Conservation (phyloP, 805 yeast species). For the Wickerhamiella slavikovae region DNA sequence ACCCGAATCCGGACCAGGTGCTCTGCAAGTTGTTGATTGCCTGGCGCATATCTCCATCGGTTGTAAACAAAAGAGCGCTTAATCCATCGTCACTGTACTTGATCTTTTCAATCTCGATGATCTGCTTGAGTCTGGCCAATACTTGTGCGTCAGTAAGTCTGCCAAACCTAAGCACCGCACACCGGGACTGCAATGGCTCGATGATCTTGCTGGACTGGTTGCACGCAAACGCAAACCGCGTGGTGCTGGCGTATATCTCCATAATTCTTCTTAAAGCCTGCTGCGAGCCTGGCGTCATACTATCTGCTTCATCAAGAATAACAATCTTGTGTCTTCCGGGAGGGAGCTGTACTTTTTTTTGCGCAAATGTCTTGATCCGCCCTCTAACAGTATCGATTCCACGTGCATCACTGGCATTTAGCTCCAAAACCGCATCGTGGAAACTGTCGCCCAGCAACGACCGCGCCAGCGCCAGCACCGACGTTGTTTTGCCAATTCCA, state of each 20-base stretch:
- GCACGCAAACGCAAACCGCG: slow-evolving; percentile 97
- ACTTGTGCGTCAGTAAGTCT: slow-evolving; percentile 73
- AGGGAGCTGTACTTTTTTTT: slow-evolving; percentile 72
- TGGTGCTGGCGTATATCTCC: slow-evolving; percentile 89
- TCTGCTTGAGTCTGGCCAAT: slow-evolving; percentile 48
- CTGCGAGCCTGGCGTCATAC: slow-evolving; percentile 94
- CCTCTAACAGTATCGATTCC: slow-evolving; percentile 94
- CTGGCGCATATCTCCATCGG: slow-evolving; percentile 98
- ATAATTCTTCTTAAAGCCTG: slow-evolving; percentile 85
- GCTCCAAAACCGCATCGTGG: slow-evolving; percentile 69
- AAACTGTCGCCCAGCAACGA: slow-evolving; percentile 58
- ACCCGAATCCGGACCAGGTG: slow-evolving; percentile 81
- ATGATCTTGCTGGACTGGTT: slow-evolving; percentile 86
- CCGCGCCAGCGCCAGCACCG: slow-evolving; percentile 73
- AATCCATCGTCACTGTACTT: slow-evolving; percentile 75
- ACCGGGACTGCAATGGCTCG: slow-evolving; percentile 89
- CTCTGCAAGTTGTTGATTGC: slow-evolving; percentile 88
- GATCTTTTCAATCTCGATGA: slow-evolving; percentile 49
- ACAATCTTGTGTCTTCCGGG: slow-evolving; percentile 82
- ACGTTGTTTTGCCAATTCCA: slow-evolving; percentile 94
- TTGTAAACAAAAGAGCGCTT: slow-evolving; percentile 80
- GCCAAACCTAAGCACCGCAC: slow-evolving; percentile 78
- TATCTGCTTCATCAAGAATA: slow-evolving; percentile 87
- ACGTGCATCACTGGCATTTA: slow-evolving; percentile 92
- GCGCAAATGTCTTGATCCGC: slow-evolving; percentile 89